Base-by-base conservation (phyloP, 2,329 filamentous ascomycete species). In the Colletotrichum scovillei region DNA sequence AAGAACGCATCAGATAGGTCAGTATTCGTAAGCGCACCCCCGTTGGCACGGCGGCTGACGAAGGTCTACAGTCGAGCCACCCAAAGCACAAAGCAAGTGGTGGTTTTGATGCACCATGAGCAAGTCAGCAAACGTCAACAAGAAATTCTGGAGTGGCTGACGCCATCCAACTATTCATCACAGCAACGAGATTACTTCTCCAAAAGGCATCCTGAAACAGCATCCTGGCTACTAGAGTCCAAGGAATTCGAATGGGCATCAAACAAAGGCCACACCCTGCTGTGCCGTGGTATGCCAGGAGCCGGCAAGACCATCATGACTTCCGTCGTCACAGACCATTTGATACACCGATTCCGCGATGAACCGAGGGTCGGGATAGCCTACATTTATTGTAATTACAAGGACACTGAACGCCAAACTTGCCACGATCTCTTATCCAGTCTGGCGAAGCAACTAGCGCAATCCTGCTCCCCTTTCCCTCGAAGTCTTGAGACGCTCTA, bases 221-320 rank as follows among this genome's bases (percentile, higher is more conserved):
- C 19, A 1, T 8, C 19, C 2, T 49, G 42, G 42, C 42, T 49
- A n/a, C 6, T 49, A n/a, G 19, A 49, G 42, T n/a, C 42, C 19
- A n/a, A 4, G 2, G 16, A n/a, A 5, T 49, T 49, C 4, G 7
- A 49, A 22, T 85, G 81, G 83, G 0, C n/a, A 11, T 0, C 69
- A 2, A 52, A 62, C 0, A 30, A 69, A 0, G 74, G 74, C 0
- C 72, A 78, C 35, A 84, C 79, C 0, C 68, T 88, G 0, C 86
- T 86, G 67, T 88, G 84, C 74, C 81, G 79, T 5, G 85, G 86
- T 0, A 85, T 86, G 28, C 85, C 85, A 0, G 86, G 86, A 0
- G 82, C 85, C 0, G 86, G 86, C 4, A 89, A 89, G 53, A 78
- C 77, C 0, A 71, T 79, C 1, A 38, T 79, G 22, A 65, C 74